phyloP scores from a whole-genome alignment of 257 asterid genomes.

The Schizonepeta tenuifolia region DNA sequence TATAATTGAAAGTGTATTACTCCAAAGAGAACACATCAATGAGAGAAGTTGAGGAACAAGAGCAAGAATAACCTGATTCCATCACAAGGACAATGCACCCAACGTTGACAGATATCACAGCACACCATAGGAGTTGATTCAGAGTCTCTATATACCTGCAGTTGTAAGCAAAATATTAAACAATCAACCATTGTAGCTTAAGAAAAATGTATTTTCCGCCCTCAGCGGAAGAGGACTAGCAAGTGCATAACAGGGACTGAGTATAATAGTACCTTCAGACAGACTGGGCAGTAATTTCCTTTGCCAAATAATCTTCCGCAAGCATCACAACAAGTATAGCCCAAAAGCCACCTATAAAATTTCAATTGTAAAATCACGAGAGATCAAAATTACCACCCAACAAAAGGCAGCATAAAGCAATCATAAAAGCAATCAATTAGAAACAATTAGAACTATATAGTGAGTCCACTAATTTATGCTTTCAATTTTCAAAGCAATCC shows the following conservation, averaged over 20 bases:
- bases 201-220: constrained; percentile 13
- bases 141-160: constrained; percentile 96
- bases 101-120: constrained; percentile 93
- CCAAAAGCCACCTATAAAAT: constrained; percentile 92
- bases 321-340: constrained; percentile 99
- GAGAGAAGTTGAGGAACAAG: constrained; percentile 22
- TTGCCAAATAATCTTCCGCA: constrained; percentile 96
- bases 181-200: constrained; percentile 34
- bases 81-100: constrained; percentile 99
- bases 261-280: constrained; percentile 72
- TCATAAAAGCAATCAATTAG: too few species aligned
- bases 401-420: too few species aligned
- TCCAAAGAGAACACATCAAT: not conserved
- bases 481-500: too few species aligned
- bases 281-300: constrained; percentile 96
- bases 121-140: constrained; percentile 99
- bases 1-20: constrained; percentile 2
- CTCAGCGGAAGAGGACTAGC: constrained; percentile 11
- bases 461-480: too few species aligned
- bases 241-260: constrained; percentile 4
- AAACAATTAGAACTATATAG: too few species aligned
- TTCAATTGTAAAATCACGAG: constrained; percentile 18
- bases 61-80: constrained; percentile 73
- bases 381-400: not conserved
- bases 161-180: constrained; percentile 20